phyloP scores from a whole-genome alignment of 805 yeast genomes.

The Maudiozyma serrabonitensis region DNA sequence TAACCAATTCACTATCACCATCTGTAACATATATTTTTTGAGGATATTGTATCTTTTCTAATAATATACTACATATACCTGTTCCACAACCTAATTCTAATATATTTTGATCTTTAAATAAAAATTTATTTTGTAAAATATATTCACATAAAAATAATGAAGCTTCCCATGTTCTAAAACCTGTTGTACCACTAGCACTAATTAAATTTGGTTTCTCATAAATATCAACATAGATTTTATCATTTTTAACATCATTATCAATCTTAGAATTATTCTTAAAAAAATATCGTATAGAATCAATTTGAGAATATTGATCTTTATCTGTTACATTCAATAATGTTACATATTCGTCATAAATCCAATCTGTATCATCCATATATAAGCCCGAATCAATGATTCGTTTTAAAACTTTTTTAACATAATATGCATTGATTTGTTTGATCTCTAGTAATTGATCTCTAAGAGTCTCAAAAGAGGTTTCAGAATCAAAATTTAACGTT shows the following conservation, averaged over 20 bases:
- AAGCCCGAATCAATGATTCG: slow-evolving; percentile 27
- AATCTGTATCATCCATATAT: slow-evolving; percentile 18
- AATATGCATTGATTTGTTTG: slow-evolving; percentile 38
- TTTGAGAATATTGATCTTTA: slow-evolving; percentile 17
- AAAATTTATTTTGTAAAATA: slow-evolving; percentile 2
- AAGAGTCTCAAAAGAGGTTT: slow-evolving; percentile 5
- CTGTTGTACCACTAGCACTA: slow-evolving; percentile 77
- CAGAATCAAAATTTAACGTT: neutral
- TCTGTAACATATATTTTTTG: slow-evolving; percentile 22
- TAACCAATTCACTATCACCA: slow-evolving; percentile 24
- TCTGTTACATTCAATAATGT: slow-evolving; percentile 15
- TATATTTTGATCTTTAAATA: slow-evolving; percentile 22
- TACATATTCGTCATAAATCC: slow-evolving; percentile 24
- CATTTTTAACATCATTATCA: neutral
- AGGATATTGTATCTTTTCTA: slow-evolving; percentile 6
- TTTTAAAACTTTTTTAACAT: slow-evolving; percentile 39
- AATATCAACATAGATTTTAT: slow-evolving; percentile 26
- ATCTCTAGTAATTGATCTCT: slow-evolving; percentile 14
- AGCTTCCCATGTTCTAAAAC: slow-evolving; percentile 91
- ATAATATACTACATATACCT: slow-evolving; percentile 45
- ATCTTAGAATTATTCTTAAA: slow-evolving; percentile 5
- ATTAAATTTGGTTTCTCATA: slow-evolving; percentile 55
- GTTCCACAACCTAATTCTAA: slow-evolving; percentile 88
- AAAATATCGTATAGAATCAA: slow-evolving; percentile 28
- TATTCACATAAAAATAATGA: slow-evolving; percentile 56